Conservation (phyloP, 345 rosid genomes). For the Pistacia vera region DNA sequence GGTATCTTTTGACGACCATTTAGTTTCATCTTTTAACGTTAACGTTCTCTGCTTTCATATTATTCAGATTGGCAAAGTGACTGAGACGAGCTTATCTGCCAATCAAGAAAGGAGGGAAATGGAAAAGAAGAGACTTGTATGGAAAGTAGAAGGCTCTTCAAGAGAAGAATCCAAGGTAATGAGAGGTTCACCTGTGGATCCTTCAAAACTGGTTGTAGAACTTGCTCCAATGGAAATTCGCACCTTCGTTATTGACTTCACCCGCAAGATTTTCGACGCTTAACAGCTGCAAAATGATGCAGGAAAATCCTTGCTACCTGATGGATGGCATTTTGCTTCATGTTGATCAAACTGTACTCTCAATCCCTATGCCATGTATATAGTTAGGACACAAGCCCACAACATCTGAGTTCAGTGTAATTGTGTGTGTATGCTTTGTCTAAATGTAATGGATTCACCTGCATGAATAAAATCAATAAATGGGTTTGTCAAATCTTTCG, state of each 20-base stretch:
- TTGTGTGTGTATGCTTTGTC: background rate
- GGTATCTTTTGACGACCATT: slow-evolving; percentile 3
- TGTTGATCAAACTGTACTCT: background rate
- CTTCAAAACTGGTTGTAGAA: slow-evolving; percentile 62
- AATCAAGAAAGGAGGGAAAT: slow-evolving; percentile 79
- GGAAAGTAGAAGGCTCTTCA: slow-evolving; percentile 62
- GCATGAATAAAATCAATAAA: background rate
- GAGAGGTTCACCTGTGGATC: slow-evolving; percentile 69
- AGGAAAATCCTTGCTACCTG: background rate
- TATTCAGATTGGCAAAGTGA: slow-evolving; percentile 59
- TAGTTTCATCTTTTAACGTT: background rate
- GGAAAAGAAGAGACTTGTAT: slow-evolving; percentile 77
- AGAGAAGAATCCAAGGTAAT: slow-evolving; percentile 32
- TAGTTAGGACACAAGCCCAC: background rate
- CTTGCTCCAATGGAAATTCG: slow-evolving; percentile 95
- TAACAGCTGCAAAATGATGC: slow-evolving; percentile 16
- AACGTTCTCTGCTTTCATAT: background rate
- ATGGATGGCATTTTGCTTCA: background rate
- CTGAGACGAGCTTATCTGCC: slow-evolving; percentile 77
- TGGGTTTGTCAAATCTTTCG: background rate
- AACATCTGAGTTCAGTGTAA: background rate
- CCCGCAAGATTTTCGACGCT: slow-evolving; percentile 25
- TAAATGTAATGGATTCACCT: background rate
- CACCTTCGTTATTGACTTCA: slow-evolving; percentile 56
- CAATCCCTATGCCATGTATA: background rate